Percentiles rank a stretch among this genome's conserved stretches.
phyloP scores from a whole-genome alignment of 768 basidiomycete species.

The Pholiota microspora region DNA sequence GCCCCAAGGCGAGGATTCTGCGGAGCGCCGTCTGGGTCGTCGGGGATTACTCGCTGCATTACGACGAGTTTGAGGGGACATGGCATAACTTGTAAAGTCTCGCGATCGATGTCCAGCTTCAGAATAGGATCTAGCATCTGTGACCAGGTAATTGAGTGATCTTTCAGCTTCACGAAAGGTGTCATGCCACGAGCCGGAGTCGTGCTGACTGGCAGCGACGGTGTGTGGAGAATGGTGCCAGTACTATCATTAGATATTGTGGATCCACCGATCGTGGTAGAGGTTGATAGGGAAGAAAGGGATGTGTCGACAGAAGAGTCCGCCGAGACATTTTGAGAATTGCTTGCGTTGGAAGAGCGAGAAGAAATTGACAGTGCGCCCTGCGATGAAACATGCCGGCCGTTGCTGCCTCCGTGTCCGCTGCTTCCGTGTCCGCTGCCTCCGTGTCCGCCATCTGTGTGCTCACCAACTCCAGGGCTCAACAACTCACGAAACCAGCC shows the following conservation, averaged over 20 bases:
- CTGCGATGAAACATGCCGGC: too few relatives aligned
- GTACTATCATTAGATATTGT: background rate
- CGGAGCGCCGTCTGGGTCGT: slow-evolving; percentile 51
- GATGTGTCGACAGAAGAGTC: slow-evolving; percentile 12
- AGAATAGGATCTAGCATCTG: slow-evolving; percentile 55
- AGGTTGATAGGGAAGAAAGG: slow-evolving; percentile 2
- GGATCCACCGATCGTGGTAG: background rate
- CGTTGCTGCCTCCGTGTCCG: too few relatives aligned
- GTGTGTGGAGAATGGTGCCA: background rate
- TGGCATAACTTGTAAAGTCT: slow-evolving; percentile 48
- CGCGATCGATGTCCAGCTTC: slow-evolving; percentile 57
- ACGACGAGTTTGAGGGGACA: slow-evolving; percentile 67
- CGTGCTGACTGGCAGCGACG: slow-evolving; percentile 6
- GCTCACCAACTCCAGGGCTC: background rate
- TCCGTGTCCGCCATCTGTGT: slow-evolving; percentile 2
- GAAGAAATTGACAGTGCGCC: slow-evolving; percentile 18
- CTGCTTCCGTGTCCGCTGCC: too few relatives aligned
- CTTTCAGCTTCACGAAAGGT: slow-evolving; percentile 53
- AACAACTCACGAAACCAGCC: background rate
- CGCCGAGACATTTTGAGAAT: slow-evolving; percentile 18
- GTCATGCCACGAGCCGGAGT: slow-evolving; percentile 60
- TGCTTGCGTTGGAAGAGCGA: slow-evolving; percentile 11
- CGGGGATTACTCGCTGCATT: slow-evolving; percentile 55
- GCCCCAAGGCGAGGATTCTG: slow-evolving; percentile 62
- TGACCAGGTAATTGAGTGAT: slow-evolving; percentile 66